Percentiles rank a stretch among this genome's conserved stretches.
Evolutionary conservation across 2,329 filamentous ascomycete genomes (phyloP).

Genomic region (Penicillium sp.): DNA sequence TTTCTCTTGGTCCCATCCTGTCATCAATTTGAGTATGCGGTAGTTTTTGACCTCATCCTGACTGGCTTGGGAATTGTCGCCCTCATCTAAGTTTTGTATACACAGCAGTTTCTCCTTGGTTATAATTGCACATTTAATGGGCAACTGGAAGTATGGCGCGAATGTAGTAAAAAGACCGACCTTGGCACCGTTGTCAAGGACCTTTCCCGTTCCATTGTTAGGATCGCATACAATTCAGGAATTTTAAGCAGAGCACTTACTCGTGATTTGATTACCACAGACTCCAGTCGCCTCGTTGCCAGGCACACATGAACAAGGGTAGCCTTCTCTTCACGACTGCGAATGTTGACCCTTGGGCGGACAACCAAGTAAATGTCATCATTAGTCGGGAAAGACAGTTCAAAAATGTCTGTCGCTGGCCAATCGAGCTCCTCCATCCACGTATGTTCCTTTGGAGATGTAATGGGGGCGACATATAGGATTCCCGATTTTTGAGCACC

Average conservation of each 20-base stretch:
- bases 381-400: background rate
- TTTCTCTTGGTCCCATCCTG: conserved; percentile 21
- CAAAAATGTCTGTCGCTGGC: background rate
- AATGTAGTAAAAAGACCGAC: background rate
- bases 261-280: background rate
- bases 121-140: background rate
- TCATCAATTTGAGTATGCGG: conserved; percentile 33
- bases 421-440: background rate
- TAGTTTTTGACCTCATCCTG: conserved; percentile 31
- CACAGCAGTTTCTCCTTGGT: conserved; percentile 28
- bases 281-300: background rate
- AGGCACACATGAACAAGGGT: background rate
- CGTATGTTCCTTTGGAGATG: background rate
- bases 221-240: too few species aligned
- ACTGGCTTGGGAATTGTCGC: background rate
- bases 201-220: background rate
- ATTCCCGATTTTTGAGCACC: background rate
- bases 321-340: background rate
- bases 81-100: conserved; percentile 20
- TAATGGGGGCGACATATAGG: background rate
- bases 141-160: background rate
- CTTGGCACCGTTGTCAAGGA: background rate
- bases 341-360: background rate
- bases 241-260: background rate
- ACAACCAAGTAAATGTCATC: background rate